Evolutionary conservation across 1,284 basidiomycete species (phyloP).

Genomic region (Meira miltonrushii): DNA sequence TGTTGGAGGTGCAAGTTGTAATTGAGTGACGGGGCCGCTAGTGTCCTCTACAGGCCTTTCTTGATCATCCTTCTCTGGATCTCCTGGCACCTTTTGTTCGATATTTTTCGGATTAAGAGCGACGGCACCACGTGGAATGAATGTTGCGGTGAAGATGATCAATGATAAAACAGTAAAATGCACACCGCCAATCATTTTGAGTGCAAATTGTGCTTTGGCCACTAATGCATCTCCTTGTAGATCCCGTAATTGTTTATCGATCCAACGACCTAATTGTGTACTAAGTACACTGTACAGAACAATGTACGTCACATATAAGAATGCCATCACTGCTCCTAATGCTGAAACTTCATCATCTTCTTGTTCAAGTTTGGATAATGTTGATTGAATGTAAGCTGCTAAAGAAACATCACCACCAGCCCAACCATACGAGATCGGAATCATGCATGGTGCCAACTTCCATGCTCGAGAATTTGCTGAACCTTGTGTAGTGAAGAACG

Average conservation of each 20-base stretch:
- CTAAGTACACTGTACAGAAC: conserved; percentile 50
- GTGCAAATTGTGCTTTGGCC: conserved; percentile 29
- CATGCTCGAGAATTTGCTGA: conserved; percentile 29
- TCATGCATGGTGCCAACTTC: conserved; percentile 46
- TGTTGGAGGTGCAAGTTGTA: too few relatives aligned
- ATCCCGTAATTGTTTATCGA: conserved; percentile 42
- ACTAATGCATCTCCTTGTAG: conserved; percentile 25
- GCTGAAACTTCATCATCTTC: conserved; percentile 50
- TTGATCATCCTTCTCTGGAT: too few relatives aligned
- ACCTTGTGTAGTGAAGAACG: conserved; percentile 40
- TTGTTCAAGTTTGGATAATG: conserved; percentile 47
- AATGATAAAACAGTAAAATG: conserved; percentile 52
- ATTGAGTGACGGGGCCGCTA: too few relatives aligned
- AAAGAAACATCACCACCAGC: conserved; percentile 54
- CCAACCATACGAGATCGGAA: conserved; percentile 53
- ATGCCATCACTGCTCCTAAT: conserved; percentile 53
- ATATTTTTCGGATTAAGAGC: neutral
- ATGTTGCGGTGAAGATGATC: conserved; percentile 50
- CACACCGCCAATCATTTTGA: conserved; percentile 46
- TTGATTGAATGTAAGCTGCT: conserved; percentile 54
- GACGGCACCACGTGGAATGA: conserved; percentile 45
- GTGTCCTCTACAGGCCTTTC: too few relatives aligned
- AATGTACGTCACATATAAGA: conserved; percentile 43
- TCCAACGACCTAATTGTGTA: conserved; percentile 52
- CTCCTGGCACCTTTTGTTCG: neutral